Conservation (phyloP, 495 filamentous ascomycete species). For the Evernia prunastri region DNA sequence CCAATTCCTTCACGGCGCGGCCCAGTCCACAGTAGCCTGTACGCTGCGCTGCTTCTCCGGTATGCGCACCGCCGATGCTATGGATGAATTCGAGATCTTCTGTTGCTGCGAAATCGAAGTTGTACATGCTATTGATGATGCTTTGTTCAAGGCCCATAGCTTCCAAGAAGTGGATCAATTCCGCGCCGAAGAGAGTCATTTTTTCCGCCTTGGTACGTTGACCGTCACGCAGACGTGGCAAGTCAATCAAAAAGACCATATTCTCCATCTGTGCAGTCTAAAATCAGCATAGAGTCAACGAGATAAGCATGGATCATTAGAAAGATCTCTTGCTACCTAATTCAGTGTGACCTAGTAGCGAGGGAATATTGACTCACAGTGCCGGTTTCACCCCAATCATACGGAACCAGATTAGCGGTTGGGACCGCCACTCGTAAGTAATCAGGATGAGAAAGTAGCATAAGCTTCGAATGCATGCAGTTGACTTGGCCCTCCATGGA, state of each 20-base stretch:
- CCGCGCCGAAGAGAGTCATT: constrained; percentile 58
- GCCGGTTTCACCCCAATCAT: constrained; percentile 78
- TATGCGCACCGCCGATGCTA: constrained; percentile 58
- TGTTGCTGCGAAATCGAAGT: constrained; percentile 72
- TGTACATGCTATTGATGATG: constrained; percentile 51
- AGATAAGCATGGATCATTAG: background rate
- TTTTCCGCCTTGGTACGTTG: constrained; percentile 28
- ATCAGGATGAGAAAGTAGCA: constrained; percentile 64
- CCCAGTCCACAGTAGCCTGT: constrained; percentile 68
- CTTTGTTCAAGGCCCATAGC: constrained; percentile 59
- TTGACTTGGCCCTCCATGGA: constrained; percentile 57
- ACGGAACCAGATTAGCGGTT: constrained; percentile 69
- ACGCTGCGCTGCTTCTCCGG: constrained; percentile 45
- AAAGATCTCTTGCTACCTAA: background rate
- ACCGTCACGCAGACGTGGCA: constrained; percentile 51
- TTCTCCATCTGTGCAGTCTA: constrained; percentile 58
- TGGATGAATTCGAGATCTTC: constrained; percentile 69
- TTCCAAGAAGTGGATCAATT: constrained; percentile 63
- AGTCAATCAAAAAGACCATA: constrained; percentile 78
- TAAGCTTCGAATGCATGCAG: constrained; percentile 86
- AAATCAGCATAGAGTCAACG: background rate
- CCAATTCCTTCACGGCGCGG: constrained; percentile 51
- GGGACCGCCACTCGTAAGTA: constrained; percentile 73
- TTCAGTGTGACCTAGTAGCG: too few relatives aligned
- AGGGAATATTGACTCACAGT: background rate